Percentiles rank a stretch among this genome's conserved stretches.
These are phyloP conservation scores for Paramecium primaurelia DNA, from an alignment of 73 alveolate species.

Conservation along the genomic window DNA sequence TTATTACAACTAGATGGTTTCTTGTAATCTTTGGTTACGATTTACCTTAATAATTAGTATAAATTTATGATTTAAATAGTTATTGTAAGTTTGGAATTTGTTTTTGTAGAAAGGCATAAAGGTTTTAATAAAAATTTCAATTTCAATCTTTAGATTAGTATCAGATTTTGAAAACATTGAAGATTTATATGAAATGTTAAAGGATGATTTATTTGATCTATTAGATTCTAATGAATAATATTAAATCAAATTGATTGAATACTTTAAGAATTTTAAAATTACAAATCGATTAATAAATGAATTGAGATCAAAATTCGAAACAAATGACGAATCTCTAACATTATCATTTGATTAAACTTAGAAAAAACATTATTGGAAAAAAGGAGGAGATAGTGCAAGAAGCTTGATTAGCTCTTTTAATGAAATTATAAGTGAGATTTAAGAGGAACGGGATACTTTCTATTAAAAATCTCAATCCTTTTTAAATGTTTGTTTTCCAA, in stretches of 20 bases:
- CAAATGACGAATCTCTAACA: neutral
- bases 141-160: neutral
- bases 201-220: neutral
- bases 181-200: slow-evolving; percentile 4
- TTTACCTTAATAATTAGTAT: neutral
- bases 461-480: slow-evolving; percentile 7
- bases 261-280: neutral
- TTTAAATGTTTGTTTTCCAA: slow-evolving; percentile 24
- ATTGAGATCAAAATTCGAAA: neutral
- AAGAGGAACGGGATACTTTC: neutral
- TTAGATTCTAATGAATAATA: neutral
- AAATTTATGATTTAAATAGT: neutral
- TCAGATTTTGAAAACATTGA: neutral
- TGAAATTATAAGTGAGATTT: neutral
- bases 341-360: neutral
- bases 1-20: slow-evolving; percentile 43
- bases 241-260: neutral
- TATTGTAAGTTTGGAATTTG: neutral
- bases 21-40: neutral
- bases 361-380: neutral
- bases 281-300: neutral
- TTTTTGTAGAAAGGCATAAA: neutral
- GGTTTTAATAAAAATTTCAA: neutral
- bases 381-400: slow-evolving; percentile 3
- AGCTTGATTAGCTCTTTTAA: neutral